These are phyloP conservation scores for Botrytis deweyae DNA, from an alignment of 2,329 filamentous ascomycete species.

Conservation along the genomic window DNA sequence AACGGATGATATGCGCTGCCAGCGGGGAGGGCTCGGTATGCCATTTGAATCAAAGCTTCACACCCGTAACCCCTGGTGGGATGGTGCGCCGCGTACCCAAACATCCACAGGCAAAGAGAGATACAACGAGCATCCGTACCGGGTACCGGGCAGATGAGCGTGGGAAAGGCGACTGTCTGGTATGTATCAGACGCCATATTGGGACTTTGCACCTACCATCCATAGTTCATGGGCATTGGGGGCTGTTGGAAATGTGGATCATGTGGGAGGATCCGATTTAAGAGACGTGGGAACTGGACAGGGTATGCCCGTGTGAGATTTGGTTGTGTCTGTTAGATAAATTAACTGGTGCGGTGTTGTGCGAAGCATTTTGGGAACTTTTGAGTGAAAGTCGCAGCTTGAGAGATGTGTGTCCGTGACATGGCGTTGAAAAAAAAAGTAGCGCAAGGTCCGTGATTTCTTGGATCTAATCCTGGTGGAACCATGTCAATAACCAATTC, in stretches of 20 bases:
- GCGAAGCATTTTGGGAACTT: conserved; percentile 10
- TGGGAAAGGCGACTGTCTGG: neutral
- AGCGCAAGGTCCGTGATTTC: conserved; percentile 23
- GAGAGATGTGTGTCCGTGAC: conserved; percentile 15
- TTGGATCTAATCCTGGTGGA: neutral
- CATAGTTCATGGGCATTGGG: neutral
- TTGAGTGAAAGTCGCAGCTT: neutral
- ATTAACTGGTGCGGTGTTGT: conserved; percentile 3
- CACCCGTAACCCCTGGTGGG: conserved; percentile 10
- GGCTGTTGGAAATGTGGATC: conserved; percentile 5
- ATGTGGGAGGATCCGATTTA: conserved; percentile 4
- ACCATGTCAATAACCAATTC: neutral
- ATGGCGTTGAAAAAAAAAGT: conserved; percentile 17
- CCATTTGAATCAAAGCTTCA: conserved; percentile 14
- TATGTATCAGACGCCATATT: neutral
- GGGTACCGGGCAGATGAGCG: neutral
- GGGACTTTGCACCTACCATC: neutral
- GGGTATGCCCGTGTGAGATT: neutral
- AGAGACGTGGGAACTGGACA: conserved; percentile 22
- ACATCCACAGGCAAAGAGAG: conserved; percentile 2
- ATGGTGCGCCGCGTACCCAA: conserved; percentile 15
- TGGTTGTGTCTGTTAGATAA: neutral
- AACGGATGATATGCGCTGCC: conserved; percentile 9
- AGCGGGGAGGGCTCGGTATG: conserved; percentile 5
- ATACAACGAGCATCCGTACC: neutral